Conservation (phyloP, 495 filamentous ascomycete species). For the Xylaria cubensis region DNA sequence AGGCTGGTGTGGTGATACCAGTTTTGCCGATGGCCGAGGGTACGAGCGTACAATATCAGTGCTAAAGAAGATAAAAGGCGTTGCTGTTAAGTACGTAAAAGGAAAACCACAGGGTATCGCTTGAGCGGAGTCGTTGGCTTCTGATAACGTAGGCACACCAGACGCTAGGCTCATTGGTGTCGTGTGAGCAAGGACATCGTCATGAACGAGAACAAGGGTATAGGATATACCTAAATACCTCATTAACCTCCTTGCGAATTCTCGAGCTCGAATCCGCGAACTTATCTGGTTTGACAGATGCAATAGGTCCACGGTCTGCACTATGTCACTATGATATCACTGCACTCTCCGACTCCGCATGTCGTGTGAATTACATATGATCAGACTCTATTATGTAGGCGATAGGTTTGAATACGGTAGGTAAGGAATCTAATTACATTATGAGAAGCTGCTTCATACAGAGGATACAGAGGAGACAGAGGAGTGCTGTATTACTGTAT, state of each 20-base stretch:
- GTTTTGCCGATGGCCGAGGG: neutral
- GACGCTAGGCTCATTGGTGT: constrained; percentile 1
- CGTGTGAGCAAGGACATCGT: neutral
- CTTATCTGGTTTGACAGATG: neutral
- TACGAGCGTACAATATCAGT: neutral
- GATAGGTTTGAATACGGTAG: neutral
- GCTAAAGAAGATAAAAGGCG: neutral
- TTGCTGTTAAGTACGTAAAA: neutral
- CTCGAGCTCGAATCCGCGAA: neutral
- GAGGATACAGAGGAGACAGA: neutral
- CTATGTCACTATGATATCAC: neutral
- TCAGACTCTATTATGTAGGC: neutral
- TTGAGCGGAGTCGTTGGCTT: neutral
- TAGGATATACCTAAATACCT: neutral
- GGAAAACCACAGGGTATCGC: neutral
- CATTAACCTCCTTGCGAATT: neutral
- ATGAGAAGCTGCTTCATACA: neutral
- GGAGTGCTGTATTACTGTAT: neutral
- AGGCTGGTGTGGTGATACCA: neutral
- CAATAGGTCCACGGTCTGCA: neutral
- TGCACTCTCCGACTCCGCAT: neutral
- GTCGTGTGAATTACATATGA: neutral
- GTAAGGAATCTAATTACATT: neutral
- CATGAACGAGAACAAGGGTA: neutral
- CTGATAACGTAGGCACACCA: constrained; percentile 1